Conservation (phyloP, 306 rosid species). For the Myrica gale region DNA sequence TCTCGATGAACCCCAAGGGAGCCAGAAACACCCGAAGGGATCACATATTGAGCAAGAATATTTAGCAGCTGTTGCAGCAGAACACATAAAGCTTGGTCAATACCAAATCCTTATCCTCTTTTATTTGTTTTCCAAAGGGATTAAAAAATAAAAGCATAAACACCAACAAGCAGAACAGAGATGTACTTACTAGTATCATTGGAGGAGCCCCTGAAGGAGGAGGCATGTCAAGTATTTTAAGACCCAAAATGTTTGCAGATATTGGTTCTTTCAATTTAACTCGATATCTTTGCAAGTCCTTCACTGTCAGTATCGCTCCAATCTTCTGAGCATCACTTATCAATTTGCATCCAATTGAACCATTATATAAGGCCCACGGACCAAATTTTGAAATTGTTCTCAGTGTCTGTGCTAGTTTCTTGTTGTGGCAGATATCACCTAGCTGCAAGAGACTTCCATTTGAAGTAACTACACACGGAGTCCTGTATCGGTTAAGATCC, state of each 20-base stretch:
- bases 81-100: conserved; percentile 22
- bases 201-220: conserved; percentile 91
- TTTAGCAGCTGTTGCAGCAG: conserved; percentile 57
- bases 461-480: conserved; percentile 61
- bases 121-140: neutral
- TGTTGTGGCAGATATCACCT: conserved; percentile 53
- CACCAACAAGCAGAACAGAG: neutral
- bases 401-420: conserved; percentile 57
- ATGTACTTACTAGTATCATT: conserved; percentile 63
- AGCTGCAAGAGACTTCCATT: conserved; percentile 54
- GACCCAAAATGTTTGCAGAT: conserved; percentile 45
- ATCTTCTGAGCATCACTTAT: conserved; percentile 58
- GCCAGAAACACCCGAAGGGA: conserved; percentile 60
- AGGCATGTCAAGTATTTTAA: conserved; percentile 66
- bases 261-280: conserved; percentile 51
- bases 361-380: conserved; percentile 54
- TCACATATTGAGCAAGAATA: conserved; percentile 62
- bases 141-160: neutral
- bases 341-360: conserved; percentile 53
- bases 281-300: conserved; percentile 55
- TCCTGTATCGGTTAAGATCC: conserved; percentile 53
- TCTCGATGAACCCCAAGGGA: conserved; percentile 66
- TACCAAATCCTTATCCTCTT: neutral
- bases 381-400: conserved; percentile 49
- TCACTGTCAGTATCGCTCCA: conserved; percentile 63